These are phyloP conservation scores for Haplosporangium sp. DNA, from an alignment of 371 early-diverging fungal species.

Conservation along the genomic window DNA sequence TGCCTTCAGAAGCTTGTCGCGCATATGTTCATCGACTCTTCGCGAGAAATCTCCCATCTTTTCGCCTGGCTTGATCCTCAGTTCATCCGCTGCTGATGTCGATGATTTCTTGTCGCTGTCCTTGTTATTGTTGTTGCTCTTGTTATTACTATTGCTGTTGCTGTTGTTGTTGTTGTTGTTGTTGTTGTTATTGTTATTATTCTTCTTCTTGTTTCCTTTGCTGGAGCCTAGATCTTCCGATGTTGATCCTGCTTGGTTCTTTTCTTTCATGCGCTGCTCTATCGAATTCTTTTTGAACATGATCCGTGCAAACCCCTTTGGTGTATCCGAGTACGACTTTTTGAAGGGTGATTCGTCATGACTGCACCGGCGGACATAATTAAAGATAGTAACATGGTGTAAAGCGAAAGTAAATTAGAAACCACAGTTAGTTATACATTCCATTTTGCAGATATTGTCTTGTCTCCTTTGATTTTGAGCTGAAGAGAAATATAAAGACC, in stretches of 20 bases:
- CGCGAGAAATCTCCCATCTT: conserved; percentile 49
- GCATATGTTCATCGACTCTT: conserved; percentile 52
- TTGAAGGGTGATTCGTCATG: conserved; percentile 50
- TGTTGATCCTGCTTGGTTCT: conserved; percentile 4
- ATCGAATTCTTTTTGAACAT: conserved; percentile 53
- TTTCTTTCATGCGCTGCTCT: conserved; percentile 23
- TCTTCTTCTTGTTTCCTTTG: conserved; percentile 12
- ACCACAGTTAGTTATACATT: background rate
- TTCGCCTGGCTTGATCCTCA: conserved; percentile 46
- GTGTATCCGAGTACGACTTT: conserved; percentile 35
- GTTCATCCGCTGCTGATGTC: conserved; percentile 20
- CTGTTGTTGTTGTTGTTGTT: background rate
- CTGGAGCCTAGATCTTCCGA: conserved; percentile 19
- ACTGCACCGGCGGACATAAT: conserved; percentile 1
- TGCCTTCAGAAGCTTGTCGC: conserved; percentile 42
- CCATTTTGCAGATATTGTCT: background rate
- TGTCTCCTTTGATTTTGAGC: background rate
- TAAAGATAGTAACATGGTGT: no score
- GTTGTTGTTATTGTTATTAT: background rate
- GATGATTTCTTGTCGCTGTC: conserved; percentile 4
- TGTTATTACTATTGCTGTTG: background rate
- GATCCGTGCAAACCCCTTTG: conserved; percentile 46
- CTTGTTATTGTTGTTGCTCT: conserved; percentile 4
- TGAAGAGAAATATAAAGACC: background rate
- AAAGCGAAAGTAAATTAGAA: conserved; percentile 1